These are phyloP conservation scores for Fragaria ananassa DNA, from an alignment of 306 rosid genomes.

Conservation along the genomic window DNA sequence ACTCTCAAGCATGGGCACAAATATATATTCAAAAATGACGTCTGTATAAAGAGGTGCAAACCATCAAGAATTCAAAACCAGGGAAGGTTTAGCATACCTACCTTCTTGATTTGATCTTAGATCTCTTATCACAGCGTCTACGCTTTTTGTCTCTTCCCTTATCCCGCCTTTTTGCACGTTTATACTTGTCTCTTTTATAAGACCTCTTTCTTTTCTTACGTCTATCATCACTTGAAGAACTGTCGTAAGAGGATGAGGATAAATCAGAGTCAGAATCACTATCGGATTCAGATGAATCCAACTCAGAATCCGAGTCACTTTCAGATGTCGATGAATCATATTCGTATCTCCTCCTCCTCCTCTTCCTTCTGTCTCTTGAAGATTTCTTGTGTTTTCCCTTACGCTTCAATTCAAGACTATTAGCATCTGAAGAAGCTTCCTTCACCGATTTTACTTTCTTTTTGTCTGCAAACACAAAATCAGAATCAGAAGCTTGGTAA, in stretches of 20 bases:
- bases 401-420: slow-evolving; percentile 47
- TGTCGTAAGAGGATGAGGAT: slow-evolving; percentile 64
- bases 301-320: slow-evolving; percentile 76
- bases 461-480: slow-evolving; percentile 41
- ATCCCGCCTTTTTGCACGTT: slow-evolving; percentile 63
- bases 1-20: not conserved
- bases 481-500: slow-evolving; percentile 10
- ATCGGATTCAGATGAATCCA: slow-evolving; percentile 71
- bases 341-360: slow-evolving; percentile 55
- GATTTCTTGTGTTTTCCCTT: slow-evolving; percentile 68
- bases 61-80: not conserved
- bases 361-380: slow-evolving; percentile 63
- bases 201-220: slow-evolving; percentile 75
- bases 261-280: slow-evolving; percentile 70
- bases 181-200: slow-evolving; percentile 64
- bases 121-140: slow-evolving; percentile 56
- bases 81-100: slow-evolving; percentile 20
- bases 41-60: not conserved
- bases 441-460: slow-evolving; percentile 48
- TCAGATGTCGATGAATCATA: slow-evolving; percentile 65
- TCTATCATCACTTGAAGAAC: slow-evolving; percentile 84
- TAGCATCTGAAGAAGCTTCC: slow-evolving; percentile 52
- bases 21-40: not conserved
- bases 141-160: slow-evolving; percentile 62
- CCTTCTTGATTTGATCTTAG: slow-evolving; percentile 75